Percentiles rank a stretch among this genome's conserved stretches.
These are phyloP conservation scores for Tetrapyrgos nigripes DNA, from an alignment of 1,284 basidiomycete genomes.

Conservation along the genomic window DNA sequence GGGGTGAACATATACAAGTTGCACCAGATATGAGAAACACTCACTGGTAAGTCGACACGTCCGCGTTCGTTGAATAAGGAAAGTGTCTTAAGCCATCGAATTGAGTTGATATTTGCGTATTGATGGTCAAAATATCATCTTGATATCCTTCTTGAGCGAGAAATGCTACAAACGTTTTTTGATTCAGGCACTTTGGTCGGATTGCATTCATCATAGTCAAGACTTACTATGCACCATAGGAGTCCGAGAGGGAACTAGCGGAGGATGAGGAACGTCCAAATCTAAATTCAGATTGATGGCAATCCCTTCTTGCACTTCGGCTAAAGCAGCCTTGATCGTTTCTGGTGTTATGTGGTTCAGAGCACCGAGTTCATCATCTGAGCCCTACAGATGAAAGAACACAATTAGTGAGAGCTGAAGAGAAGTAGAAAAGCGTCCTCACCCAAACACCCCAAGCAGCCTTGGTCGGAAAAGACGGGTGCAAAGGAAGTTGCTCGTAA, in stretches of 20 bases:
- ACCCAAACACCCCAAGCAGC: constrained; percentile 23
- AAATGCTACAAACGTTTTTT: constrained; percentile 1
- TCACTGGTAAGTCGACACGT: constrained; percentile 14
- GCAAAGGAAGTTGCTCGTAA: constrained; percentile 18
- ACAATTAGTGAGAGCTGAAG: neutral
- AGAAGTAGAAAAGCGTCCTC: neutral
- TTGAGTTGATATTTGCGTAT: constrained; percentile 21
- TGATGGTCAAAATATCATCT: constrained; percentile 20
- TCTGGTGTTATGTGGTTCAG: constrained; percentile 17
- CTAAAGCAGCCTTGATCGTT: constrained; percentile 14
- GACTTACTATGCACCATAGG: constrained; percentile 13
- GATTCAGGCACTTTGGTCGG: neutral
- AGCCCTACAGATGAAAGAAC: constrained; percentile 1
- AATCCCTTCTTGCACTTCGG: constrained; percentile 13
- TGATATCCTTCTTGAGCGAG: constrained; percentile 12
- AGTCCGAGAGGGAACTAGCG: constrained; percentile 1
- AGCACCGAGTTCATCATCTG: constrained; percentile 15
- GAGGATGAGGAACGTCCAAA: constrained; percentile 14
- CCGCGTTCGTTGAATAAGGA: constrained; percentile 14
- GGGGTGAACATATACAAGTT: neutral
- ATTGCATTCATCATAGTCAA: neutral
- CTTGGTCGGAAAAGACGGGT: constrained; percentile 20
- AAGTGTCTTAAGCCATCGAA: constrained; percentile 19
- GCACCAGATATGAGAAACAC: neutral
- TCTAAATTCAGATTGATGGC: constrained; percentile 17